Evolutionary conservation across 441 rosid genomes (phyloP).

Genomic region (Heliophila coronopifolia): DNA sequence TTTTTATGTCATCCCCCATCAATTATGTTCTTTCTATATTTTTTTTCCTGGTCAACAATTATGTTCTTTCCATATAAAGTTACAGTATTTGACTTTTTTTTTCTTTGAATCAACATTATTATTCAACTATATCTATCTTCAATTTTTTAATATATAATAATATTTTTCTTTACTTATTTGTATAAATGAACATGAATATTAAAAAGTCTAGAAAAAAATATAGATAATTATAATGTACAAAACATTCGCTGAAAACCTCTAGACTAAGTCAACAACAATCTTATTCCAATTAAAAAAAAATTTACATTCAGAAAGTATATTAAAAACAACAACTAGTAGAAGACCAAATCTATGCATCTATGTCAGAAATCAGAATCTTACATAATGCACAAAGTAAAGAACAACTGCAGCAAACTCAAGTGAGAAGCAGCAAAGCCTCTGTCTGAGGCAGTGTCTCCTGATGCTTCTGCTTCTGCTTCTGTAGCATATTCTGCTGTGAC

Average conservation of each 20-base stretch:
- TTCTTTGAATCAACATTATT: too few species aligned
- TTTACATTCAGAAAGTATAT: constrained; percentile 14
- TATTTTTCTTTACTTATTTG: too few species aligned
- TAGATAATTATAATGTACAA: constrained; percentile 8
- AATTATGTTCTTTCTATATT: too few species aligned
- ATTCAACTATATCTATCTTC: too few species aligned
- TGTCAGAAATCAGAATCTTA: constrained; percentile 25
- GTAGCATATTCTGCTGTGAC: constrained; percentile 73
- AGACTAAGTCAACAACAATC: constrained; percentile 17
- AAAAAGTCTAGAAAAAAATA: neutral
- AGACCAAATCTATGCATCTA: constrained; percentile 23
- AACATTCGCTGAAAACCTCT: constrained; percentile 14
- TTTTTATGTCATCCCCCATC: too few species aligned
- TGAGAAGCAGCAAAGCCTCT: constrained; percentile 5
- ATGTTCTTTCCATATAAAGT: too few species aligned
- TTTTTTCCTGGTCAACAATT: too few species aligned
- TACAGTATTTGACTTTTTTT: too few species aligned
- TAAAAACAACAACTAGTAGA: neutral
- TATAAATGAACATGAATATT: neutral
- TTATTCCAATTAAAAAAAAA: constrained; percentile 14
- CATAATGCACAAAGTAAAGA: constrained; percentile 3
- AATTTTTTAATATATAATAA: too few species aligned
- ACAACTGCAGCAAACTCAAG: neutral
- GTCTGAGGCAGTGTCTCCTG: constrained; percentile 15
- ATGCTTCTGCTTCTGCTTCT: constrained; percentile 36